Evolutionary conservation across 1,139 yeast genomes (phyloP), one percentile per base, ranked within the genome.

Genomic region (Candida glucosophila): DNA sequence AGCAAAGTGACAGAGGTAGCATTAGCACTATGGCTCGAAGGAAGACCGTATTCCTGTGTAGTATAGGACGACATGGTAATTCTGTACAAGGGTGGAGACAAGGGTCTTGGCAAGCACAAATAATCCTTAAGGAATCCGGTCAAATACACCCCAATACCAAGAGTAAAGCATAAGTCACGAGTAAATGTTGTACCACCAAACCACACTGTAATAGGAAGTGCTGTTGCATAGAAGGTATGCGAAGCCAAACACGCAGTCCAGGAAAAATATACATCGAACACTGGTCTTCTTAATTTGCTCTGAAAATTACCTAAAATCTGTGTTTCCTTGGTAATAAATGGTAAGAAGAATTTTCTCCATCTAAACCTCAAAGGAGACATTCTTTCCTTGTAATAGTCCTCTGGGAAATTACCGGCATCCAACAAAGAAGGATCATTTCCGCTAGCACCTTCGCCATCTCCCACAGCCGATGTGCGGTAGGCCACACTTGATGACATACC

Each of bases 1-100:
- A 76, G 49, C 23, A 80, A 44, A 0, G 81, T 68, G 3, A 81
- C 90, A 1, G 83, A 79, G 0, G 93, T 76, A 3, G 97, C 95
- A 51, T 90, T 90, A 23, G 96, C 94, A 15, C 92, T 69, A 49
- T 90, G 98, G 7, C 94, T 79, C 24, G 86, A 75, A 0, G 98
- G 98, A 42, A 88, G 86, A 4, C 98, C 98, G 49, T 88, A 90
- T 48, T 90, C 98, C 42, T 79, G 75, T 1, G 95, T 74, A 0
- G 97, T 92, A 39, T 83, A 81, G 14, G 81, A 77, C 32, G 88
- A 76, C 77, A 88, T 72, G 15, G 97, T 86, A 40, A 90, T 77
- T 40, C 98, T 66, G 47, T 80, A 85, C 27, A 88, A 55, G 0
- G 98, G 98, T 2, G 98, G 98, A 3, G 94, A 79, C 33, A 76